Percentiles rank a stretch among this genome's conserved stretches.
Evolutionary conservation across 495 filamentous ascomycete species (phyloP).

Genomic region (Polyplosphaeria fusca): DNA sequence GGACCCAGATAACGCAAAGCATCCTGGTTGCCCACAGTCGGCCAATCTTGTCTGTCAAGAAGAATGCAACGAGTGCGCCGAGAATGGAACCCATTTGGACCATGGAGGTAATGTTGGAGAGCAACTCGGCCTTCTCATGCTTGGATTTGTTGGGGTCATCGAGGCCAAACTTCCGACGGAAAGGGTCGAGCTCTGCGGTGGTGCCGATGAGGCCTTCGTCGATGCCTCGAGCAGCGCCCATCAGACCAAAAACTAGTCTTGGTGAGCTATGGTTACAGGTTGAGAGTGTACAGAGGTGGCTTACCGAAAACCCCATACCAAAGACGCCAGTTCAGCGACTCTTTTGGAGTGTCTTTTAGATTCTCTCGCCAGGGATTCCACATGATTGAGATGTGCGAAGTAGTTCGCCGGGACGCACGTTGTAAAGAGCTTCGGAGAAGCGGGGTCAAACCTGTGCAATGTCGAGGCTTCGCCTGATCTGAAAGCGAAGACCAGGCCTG

Average conservation of each 20-base stretch:
- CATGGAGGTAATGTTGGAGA: constrained; percentile 69
- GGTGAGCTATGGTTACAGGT: not conserved
- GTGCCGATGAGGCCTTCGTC: constrained; percentile 70
- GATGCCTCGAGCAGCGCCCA: constrained; percentile 68
- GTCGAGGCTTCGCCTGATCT: too few relatives aligned
- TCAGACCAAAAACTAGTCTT: constrained; percentile 48
- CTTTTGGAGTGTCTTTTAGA: constrained; percentile 33
- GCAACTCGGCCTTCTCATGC: constrained; percentile 58
- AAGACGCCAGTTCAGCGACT: constrained; percentile 37
- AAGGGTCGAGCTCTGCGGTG: constrained; percentile 62
- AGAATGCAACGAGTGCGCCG: constrained; percentile 64
- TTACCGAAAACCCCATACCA: constrained; percentile 40
- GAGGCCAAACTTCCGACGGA: constrained; percentile 59
- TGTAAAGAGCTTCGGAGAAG: too few relatives aligned
- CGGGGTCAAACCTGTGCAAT: too few relatives aligned
- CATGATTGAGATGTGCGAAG: too few relatives aligned
- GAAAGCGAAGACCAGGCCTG: too few relatives aligned
- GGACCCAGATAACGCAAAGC: constrained; percentile 62
- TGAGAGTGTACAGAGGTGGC: not conserved
- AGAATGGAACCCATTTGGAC: constrained; percentile 67
- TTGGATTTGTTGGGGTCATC: constrained; percentile 45
- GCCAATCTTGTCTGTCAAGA: constrained; percentile 64
- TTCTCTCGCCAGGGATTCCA: constrained; percentile 31
- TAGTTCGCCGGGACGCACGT: too few relatives aligned
- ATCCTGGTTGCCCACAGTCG: constrained; percentile 67